Base-by-base conservation (phyloP, 331 rosid genomes). In the Pyrus hybrid region DNA sequence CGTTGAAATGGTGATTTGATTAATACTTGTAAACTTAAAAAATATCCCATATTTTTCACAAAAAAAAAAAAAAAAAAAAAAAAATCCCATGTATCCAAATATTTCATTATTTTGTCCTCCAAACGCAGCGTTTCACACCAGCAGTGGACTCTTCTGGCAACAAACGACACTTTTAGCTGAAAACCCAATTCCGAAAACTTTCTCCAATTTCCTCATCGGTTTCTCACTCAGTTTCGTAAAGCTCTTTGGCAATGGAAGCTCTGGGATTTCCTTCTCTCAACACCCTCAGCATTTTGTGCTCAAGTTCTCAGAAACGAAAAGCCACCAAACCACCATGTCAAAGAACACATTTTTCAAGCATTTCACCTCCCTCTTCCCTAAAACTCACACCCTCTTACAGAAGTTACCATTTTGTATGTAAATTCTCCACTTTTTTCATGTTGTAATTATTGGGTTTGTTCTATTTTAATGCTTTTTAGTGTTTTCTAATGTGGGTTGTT, bases 231-330 rank as follows among this genome's bases (percentile, higher is more conserved):
- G 33, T 20, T n/a, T 47, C 64, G 17, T 12, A 20, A 9, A 37
- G n/a, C 32, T 23, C 33, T 21, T 41, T 2, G 10, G 35, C 76
- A 57, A 88, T 92, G 97, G 92, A 86, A 79, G 84, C 88, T 82
- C 82, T 92, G 45, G 86, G 90, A 68, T 82, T 85, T 83, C 93
- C 97, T 57, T 63, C 85, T 47, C 79, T 81, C 47, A 80, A 79
- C 71, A n/a, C 76, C 26, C 83, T 35, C 62, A 8, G 76, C 75
- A 69, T 72, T 83, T 77, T 77, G 1, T 70, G 33, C 78, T 77
- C 79, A 3, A 77, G 18, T 76, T 80, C 70, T 41, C 83, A 66
- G 30, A 63, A 53, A 20, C 30, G 74, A 23, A 80, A 21, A 18
- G 17, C 80, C 71, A 67, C 68, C 67, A 75, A 78, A 72, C 8